phyloP scores from a whole-genome alignment of 805 yeast species.

The Pichia scutulata region DNA sequence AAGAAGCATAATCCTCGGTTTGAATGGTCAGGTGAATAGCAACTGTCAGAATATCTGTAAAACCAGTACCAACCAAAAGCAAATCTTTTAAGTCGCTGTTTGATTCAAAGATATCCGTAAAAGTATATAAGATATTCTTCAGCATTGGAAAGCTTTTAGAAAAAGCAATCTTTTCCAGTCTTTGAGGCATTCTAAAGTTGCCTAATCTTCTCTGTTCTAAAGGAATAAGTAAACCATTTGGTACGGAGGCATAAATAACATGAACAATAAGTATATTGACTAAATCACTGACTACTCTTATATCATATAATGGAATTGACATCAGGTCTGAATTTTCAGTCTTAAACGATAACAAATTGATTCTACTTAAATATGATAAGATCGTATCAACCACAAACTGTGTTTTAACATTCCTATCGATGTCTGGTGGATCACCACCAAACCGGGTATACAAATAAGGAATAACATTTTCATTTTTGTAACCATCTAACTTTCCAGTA shows the following conservation, averaged over 20 bases:
- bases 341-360: conserved; percentile 33
- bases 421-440: neutral
- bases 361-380: conserved; percentile 30
- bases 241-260: conserved; percentile 62
- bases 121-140: conserved; percentile 21
- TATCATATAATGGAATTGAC: conserved; percentile 76
- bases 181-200: conserved; percentile 30
- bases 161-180: conserved; percentile 18
- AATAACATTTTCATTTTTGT: conserved; percentile 4
- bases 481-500: conserved; percentile 12
- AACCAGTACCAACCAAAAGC: conserved; percentile 58
- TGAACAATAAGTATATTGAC: conserved; percentile 58
- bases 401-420: conserved; percentile 8
- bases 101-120: conserved; percentile 30
- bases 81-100: conserved; percentile 46
- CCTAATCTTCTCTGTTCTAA: conserved; percentile 50
- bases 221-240: conserved; percentile 54
- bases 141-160: conserved; percentile 16
- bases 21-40: conserved; percentile 36
- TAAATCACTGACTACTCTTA: conserved; percentile 62
- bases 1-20: neutral
- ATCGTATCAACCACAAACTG: conserved; percentile 29
- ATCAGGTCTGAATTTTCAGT: conserved; percentile 31
- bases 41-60: conserved; percentile 48
- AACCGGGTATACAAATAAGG: conserved; percentile 6